Percentiles rank a stretch among this genome's conserved stretches.
These are phyloP conservation scores for Grifola frondosa DNA, from an alignment of 1,284 basidiomycete species.

Conservation along the genomic window DNA sequence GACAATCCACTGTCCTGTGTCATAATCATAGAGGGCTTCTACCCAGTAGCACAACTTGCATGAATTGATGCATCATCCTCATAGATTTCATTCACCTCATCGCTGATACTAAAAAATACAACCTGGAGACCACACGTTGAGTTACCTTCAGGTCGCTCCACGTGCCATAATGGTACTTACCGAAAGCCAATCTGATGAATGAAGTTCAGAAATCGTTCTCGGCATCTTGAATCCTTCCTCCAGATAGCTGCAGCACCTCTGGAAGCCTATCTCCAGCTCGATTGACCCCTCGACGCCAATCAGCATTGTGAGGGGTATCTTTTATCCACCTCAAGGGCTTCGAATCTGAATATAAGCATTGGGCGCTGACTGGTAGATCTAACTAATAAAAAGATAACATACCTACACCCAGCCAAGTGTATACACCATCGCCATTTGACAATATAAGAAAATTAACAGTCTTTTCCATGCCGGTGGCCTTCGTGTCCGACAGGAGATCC, in stretches of 20 bases:
- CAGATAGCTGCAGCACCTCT: not conserved
- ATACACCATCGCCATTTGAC: conserved; percentile 9
- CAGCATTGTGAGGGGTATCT: conserved; percentile 5
- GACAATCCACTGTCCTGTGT: too few relatives aligned
- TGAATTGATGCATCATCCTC: too few relatives aligned
- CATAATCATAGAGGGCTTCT: too few relatives aligned
- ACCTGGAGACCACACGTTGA: too few relatives aligned
- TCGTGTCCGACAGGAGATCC: conserved; percentile 8
- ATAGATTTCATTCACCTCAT: too few relatives aligned
- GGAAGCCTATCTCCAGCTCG: conserved; percentile 5
- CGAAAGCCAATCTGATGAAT: too few relatives aligned
- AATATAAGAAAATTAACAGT: conserved; percentile 13
- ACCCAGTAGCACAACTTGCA: too few relatives aligned
- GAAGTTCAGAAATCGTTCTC: conserved; percentile 14
- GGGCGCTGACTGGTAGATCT: too few relatives aligned
- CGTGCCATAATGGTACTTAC: too few relatives aligned
- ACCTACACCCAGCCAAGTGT: conserved; percentile 13
- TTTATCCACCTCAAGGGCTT: not conserved
- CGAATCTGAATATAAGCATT: conserved; percentile 10
- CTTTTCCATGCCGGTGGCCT: conserved; percentile 2
- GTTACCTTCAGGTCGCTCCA: too few relatives aligned
- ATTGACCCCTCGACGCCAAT: conserved; percentile 16
- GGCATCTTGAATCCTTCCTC: conserved; percentile 7
- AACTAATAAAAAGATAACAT: too few relatives aligned
- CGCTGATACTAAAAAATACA: too few relatives aligned